Evolutionary conservation across 2,329 filamentous ascomycete genomes (phyloP), one percentile per base, ranked within the genome.

Genomic region (Blastomyces gilchristii): DNA sequence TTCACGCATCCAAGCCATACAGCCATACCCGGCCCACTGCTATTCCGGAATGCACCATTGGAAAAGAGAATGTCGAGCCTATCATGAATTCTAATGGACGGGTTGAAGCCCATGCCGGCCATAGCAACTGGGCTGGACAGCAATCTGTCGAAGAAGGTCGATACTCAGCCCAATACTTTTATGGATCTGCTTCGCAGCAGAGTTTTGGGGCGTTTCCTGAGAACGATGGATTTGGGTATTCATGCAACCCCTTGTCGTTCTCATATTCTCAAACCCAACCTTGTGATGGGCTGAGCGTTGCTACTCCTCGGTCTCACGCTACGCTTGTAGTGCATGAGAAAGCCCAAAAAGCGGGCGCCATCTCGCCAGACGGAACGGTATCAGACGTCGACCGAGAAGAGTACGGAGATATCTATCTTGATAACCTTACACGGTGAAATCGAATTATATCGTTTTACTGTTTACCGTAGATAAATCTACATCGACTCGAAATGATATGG

Each of bases 41-140:
- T 41, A n/a, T 62, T 41, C 60, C 65, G 34, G 65, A 63, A 52
- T 43, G 61, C 41, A 39, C 66, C 8, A 50, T 64, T 18, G 71
- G 67, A n/a, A 76, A 77, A 60, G 75, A 76, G 63, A 76, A 76
- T 61, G 70, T 76, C n/a, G 75, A 75, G 50, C 74, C 74, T 4
- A 67, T 71, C 67, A 50, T 65, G 49, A 58, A 61, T 22, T 58
- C 64, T 3, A 28, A 39, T 56, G 58, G 56, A 18, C 68, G 67
- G 56, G 66, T 71, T 37, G 71, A 72, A 28, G 53, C 67, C 53
- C 64, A 67, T 52, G 63, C 67, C n/a, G 65, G 60, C 41, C 49
- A 63, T 73, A 70, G 69, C 57, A 68, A 28, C 70, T 71, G 16
- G 70, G 70, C 45, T 65, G 68, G 25, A 47, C 65, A 50, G 43